Evolutionary conservation across 2,329 filamentous ascomycete genomes (phyloP), one percentile per base, ranked within the genome.

Genomic region (Hypoxylon sp.): DNA sequence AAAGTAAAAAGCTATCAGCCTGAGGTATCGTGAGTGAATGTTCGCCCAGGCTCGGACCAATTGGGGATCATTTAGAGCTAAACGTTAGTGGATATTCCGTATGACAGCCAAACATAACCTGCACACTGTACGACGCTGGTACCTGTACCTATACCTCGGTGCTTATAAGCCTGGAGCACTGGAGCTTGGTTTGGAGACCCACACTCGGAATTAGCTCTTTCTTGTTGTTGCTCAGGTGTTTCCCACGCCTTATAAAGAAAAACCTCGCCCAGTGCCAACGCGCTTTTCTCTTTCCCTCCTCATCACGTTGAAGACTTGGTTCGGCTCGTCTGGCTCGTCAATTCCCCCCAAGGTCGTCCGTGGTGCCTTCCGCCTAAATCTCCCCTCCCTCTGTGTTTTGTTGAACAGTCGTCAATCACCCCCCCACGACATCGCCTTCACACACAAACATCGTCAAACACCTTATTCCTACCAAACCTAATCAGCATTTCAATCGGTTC

Each of bases 291-390:
- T 62, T 62, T 55, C 58, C 46, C 46, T 65, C 62, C 59, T 53
- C 62, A 70, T 68, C 68, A 70, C 68, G 68, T 70, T 65, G 65
- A 64, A 68, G 68, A 70, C 62, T 67, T 62, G 59, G 59, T 67
- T 65, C 65, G 65, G 65, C 65, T 68, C 67, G 62, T 68, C 65
- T 67, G 68, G 64, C 68, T 67, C 19, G 66, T 70, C 68, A 68
- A 70, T 66, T 61, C 56, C 64, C 48, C 55, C 66, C 62, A 69
- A 70, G 63, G 68, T 68, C 69, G 70, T 70, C 71, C 72, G 71
- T 72, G 71, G 65, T 73, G 71, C 71, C 69, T 71, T 68, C 65
- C 68, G 59, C 63, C 63, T 47, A 67, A 60, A 57, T 69, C 68
- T 69, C 68, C 67, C 67, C 67, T 70, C 59, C 64, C 70, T 68